Base-by-base conservation (phyloP, 2,329 filamentous ascomycete genomes). In the Aspergillus pseudotamarii region DNA sequence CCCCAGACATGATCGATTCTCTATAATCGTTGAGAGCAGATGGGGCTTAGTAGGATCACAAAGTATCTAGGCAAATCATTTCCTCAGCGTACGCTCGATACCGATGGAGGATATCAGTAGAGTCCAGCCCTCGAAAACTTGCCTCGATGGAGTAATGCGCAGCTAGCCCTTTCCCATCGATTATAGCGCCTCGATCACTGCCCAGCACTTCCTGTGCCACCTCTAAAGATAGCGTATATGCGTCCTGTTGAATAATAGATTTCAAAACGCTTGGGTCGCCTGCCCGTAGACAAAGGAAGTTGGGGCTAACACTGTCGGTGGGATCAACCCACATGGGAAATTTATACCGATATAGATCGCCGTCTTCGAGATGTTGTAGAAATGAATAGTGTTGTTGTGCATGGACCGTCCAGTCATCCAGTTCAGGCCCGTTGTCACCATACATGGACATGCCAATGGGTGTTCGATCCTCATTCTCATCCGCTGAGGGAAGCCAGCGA, bases 211-310 rank as follows among this genome's bases (percentile, higher is more conserved):
- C 36, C 12, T 32, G 43, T n/a, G 50, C 23, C 6, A 81, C 76
- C 30, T 74, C 72, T 58, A 76, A 73, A 0, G 80, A 77, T 59
- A 74, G 60, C 57, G 80, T 77, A 38, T 73, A 74, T 48, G 79
- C 79, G 77, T 63, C 76, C 3, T 79, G 70, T 30, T 83, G 79
- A 3, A 84, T 82, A 41, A 68, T 61, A 5, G 60, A 57, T 16
- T 83, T 76, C 60, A 83, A 79, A 38, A 74, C 72, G n/a, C 79
- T 77, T 50, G 85, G 81, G 67, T 87, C 84, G 34, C 76, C 76
- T n/a, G 84, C 83, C 76, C 82, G 80, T 57, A 88, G 80, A 50
- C 82, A 83, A 48, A 84, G 76, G 65, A 88, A 84, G 67, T 86
- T 85, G 34, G 84, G 81, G 55, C 83, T 85, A 69, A 86, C 80